Evolutionary conservation across 83 land plant species (phyloP), one percentile per base, ranked within the genome.

Genomic region (Picea abies): DNA sequence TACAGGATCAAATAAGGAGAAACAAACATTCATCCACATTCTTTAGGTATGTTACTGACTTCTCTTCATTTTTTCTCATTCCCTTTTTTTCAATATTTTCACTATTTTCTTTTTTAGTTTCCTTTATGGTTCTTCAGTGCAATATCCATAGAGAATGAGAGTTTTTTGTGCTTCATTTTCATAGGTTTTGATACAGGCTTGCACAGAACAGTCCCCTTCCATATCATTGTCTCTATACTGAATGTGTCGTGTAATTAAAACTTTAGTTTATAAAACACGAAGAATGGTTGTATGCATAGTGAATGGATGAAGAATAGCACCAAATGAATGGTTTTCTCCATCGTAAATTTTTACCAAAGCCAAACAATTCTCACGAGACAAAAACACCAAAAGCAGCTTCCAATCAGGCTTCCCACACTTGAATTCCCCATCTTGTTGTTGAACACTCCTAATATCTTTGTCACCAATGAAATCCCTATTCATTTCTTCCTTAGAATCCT

Each of bases 331-430:
- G 1, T 87, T 88, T 78, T 85, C 79, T 29, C 25, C 63, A 86
- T 87, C 79, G 5, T 86, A 87, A 41, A 90, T 2, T 20, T 84
- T 87, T 6, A 93, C 93, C 52, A 83, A 14, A 20, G 87, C 89
- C 35, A 79, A 77, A 56, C 60, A 86, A 52, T 83, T 75, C 69
- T 79, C 77, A 15, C 64, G 81, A 11, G 85, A 80, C 4, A 93
- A 90, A 79, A 83, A 89, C 78, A 87, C 84, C 58, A 93, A 70
- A 68, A 93, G 47, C 12, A 93, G 70, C 71, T 83, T 88, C 93
- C 93, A 93, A 65, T 82, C 32, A 25, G 86, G 81, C 7, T 84
- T 88, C 16, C 82, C 80, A 29, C 5, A 9, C 52, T 15, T 22
- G 76, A 72, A 72, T 26, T 87, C 88, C 69, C 76, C 67, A 15